Percentiles rank a stretch among this genome's conserved stretches.
Conservation (phyloP, 2,329 filamentous ascomycete genomes). For the Chaetomium globosum region DNA sequence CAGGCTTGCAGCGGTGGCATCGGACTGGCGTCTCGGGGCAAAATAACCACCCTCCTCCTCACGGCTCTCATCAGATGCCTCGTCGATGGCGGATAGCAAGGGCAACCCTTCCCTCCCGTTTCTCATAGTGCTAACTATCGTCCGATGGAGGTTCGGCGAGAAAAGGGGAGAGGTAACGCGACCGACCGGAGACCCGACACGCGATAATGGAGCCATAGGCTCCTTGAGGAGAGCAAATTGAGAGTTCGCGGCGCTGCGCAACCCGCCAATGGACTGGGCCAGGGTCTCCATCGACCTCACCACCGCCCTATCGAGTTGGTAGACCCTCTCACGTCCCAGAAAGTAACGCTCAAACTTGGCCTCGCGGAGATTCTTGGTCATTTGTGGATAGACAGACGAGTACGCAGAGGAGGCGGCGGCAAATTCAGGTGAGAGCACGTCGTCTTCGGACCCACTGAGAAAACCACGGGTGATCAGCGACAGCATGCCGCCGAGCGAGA, state of each 20-base stretch:
- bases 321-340: conserved; percentile 75
- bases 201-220: conserved; percentile 43
- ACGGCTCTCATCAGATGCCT: conserved; percentile 61
- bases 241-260: conserved; percentile 84
- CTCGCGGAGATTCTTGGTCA: conserved; percentile 78
- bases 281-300: conserved; percentile 83
- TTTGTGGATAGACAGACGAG: conserved; percentile 66
- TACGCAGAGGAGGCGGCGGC: conserved; percentile 64
- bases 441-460: conserved; percentile 77
- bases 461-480: conserved; percentile 81
- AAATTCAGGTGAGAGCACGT: conserved; percentile 70
- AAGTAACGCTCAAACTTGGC: conserved; percentile 88
- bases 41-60: conserved; percentile 45
- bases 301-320: conserved; percentile 75
- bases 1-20: conserved; percentile 34
- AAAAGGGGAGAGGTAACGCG: conserved; percentile 39
- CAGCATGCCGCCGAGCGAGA: conserved; percentile 77
- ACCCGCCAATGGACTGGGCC: conserved; percentile 84
- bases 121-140: conserved; percentile 43
- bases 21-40: conserved; percentile 24
- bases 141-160: conserved; percentile 40
- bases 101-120: conserved; percentile 50
- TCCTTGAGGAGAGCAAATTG: conserved; percentile 85
- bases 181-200: conserved; percentile 37
- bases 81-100: conserved; percentile 63